Base-by-base conservation (phyloP, 2,329 filamentous ascomycete species). In the Celoporthe dispersa region DNA sequence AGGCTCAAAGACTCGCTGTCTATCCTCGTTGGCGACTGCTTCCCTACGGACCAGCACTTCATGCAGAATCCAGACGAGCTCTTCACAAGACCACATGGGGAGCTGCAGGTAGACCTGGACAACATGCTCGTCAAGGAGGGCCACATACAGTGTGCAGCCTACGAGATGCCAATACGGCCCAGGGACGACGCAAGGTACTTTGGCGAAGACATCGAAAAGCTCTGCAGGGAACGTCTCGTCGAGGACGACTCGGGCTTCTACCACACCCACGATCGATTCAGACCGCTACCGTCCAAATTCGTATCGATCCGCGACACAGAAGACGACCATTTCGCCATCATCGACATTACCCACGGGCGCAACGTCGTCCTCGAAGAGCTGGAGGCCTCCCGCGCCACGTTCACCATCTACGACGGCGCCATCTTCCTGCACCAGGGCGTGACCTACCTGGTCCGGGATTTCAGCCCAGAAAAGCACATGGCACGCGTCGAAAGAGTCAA, bases 381-480 rank as follows among this genome's bases (percentile, higher is more conserved):
- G n/a, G 96, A 98, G 80, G 93, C 94, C 1, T 96, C 92, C 1
- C 90, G 96, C n/a, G 95, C 95, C 1, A 95, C 94, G 74, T 98
- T 97, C 80, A 97, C 94, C 1, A 88, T 99, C 71, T 99, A 99
- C 79, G 95, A 98, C 79, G 96, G 96, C 16, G 96, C 94, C 60
- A 98, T 99, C 72, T 99, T 97, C 81, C 85, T 99, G 6, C 96
- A 99, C 76, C 96, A 99, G 81, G 96, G 96, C n/a, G 90, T 90
- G 73, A 95, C 91, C 1, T 99, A 97, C 77, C 86, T 98, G 2
- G 93, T 99, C 66, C 92, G 94, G 75, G 94, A 98, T 75, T 94
- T 98, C 76, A 88, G 88, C 72, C 91, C 92, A 0, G 93, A 96
- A 44, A 87, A 87, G 71, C 91, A 90, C 76, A 90, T 98, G 74